Conservation (phyloP, 2,329 filamentous ascomycete species). For the Hypoxylon sp. region DNA sequence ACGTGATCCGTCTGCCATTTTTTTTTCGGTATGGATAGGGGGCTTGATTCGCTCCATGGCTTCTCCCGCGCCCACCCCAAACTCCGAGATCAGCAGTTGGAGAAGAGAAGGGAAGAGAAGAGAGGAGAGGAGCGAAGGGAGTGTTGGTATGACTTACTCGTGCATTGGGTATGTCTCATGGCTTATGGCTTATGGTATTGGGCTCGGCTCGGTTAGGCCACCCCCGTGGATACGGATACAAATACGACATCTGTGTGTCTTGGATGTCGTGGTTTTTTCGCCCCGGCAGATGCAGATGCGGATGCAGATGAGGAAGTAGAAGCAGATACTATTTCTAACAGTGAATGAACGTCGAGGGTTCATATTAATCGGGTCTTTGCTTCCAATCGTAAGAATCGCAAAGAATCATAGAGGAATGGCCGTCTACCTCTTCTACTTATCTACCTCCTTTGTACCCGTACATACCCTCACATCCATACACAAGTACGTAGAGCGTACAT, state of each 20-base stretch:
- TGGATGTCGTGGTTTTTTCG: background rate
- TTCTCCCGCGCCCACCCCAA: background rate
- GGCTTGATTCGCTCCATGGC: slow-evolving; percentile 27
- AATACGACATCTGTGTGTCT: background rate
- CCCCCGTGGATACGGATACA: background rate
- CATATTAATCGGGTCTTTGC: background rate
- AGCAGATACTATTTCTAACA: background rate
- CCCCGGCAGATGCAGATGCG: background rate
- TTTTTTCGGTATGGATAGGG: slow-evolving; percentile 36
- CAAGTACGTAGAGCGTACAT: slow-evolving; percentile 2
- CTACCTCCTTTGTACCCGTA: background rate
- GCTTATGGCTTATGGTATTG: background rate
- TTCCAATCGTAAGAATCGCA: background rate
- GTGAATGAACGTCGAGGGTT: background rate
- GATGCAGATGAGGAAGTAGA: no score
- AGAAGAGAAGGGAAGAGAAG: background rate
- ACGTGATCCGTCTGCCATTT: slow-evolving; percentile 22
- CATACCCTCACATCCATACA: slow-evolving; percentile 3
- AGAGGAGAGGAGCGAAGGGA: background rate
- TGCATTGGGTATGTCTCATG: slow-evolving; percentile 19
- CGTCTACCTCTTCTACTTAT: background rate
- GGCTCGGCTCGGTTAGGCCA: slow-evolving; percentile 12
- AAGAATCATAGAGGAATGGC: background rate
- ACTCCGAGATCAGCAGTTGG: background rate
- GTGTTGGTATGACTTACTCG: slow-evolving; percentile 11